Evolutionary conservation across 148 eudicot genomes (phyloP), one percentile per base, ranked within the genome.

Genomic region (Fagopyrum esculentum): DNA sequence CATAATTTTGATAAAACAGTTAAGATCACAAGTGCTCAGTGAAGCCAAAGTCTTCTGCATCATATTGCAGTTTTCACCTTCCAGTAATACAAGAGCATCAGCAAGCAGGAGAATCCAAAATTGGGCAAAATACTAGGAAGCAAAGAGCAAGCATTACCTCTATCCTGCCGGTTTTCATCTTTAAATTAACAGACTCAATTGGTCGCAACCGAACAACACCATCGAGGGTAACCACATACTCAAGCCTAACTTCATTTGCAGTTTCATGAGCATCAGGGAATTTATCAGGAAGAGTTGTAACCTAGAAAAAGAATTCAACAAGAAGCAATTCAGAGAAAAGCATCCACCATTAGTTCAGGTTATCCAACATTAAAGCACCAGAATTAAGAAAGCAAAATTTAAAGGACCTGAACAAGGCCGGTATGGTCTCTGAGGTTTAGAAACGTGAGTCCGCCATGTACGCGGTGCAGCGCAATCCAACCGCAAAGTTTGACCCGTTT

Each of bases 401-500:
- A 61, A 66, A 46, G 16, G 29, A 93, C 97, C 98, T 91, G 98
- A 78, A 94, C 85, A 75, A 90, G 83, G 56, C 98, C 98, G 64
- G 93, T 73, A 15, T 91, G 91, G 49, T 94, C 97, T 69, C 98
- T 77, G n/a, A 94, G 88, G 77, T 70, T 90, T 40, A 94, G 69
- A 76, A 94, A 94, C 66, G 96, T 90, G 44, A 94, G 89, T 1
- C 96, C 91, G 13, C 91, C 91, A 73, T 94, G 97, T 30, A 88
- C 79, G 73, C 98, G 85, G 54, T 90, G 97, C 61, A 90, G 88
- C 5, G 93, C 98, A 59, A 94, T 97, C 98, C 98, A 91, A 61
- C 98, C 98, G 69, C 98, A 94, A 11, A 91, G 87, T 74, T 85
- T 83, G 68, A 94, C 97, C 83, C 90, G 82, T 78, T 78, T 84